Conservation (phyloP, 352 stramenopile genomes). For the Aphanomyces euteiches region DNA sequence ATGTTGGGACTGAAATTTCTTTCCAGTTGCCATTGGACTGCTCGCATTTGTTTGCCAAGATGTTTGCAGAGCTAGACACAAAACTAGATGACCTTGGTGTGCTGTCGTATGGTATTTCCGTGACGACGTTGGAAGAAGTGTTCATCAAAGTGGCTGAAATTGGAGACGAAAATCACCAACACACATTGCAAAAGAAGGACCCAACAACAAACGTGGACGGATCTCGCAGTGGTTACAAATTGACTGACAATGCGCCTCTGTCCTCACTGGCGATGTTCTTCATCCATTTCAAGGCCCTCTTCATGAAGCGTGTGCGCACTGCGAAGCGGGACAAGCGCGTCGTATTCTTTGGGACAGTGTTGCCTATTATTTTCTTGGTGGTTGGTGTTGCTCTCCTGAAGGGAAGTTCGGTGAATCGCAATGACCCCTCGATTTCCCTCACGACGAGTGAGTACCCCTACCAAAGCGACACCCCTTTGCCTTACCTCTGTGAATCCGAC, state of each 20-base stretch:
- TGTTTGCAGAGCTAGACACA: too few relatives aligned
- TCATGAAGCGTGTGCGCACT: too few relatives aligned
- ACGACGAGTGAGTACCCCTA: neutral
- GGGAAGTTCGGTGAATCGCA: slow-evolving; percentile 33
- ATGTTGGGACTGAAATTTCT: slow-evolving; percentile 69
- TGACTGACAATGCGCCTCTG: neutral
- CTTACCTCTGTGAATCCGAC: slow-evolving; percentile 27
- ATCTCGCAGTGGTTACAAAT: slow-evolving; percentile 11
- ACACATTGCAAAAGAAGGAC: slow-evolving; percentile 38
- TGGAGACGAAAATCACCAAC: too few relatives aligned
- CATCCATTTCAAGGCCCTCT: too few relatives aligned
- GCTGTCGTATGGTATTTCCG: too few relatives aligned
- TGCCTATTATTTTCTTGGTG: slow-evolving; percentile 74
- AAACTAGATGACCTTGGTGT: too few relatives aligned
- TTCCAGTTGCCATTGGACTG: slow-evolving; percentile 14
- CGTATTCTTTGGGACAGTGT: neutral
- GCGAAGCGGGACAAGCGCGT: too few relatives aligned
- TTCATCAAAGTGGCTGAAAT: too few relatives aligned
- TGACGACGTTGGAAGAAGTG: too few relatives aligned
- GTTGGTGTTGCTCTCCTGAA: slow-evolving; percentile 57
- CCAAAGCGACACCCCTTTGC: slow-evolving; percentile 8
- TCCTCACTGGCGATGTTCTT: slow-evolving; percentile 38
- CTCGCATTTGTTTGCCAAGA: too few relatives aligned
- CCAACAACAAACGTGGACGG: too few relatives aligned
- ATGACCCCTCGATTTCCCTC: slow-evolving; percentile 35